These are phyloP conservation scores for Atractiella rhizophila DNA, from an alignment of 768 basidiomycete species.

Conservation along the genomic window DNA sequence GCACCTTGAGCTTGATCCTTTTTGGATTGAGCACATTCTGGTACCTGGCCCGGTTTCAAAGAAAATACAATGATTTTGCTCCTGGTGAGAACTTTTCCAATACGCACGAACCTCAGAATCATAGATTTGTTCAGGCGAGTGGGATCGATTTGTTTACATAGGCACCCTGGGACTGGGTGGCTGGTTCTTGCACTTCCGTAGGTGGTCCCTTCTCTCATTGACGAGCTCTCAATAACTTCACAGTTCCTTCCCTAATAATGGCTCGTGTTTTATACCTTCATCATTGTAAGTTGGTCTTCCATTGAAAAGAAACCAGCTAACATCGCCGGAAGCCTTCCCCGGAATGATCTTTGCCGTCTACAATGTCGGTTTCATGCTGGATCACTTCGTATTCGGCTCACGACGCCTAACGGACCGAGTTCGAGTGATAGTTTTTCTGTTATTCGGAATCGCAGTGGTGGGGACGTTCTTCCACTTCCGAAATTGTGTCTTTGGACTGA, in stretches of 20 bases:
- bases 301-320: not conserved
- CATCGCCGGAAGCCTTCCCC: slow-evolving; percentile 36
- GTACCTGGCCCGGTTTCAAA: slow-evolving; percentile 58
- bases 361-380: slow-evolving; percentile 67
- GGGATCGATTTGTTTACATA: slow-evolving; percentile 84
- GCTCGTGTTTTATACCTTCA: slow-evolving; percentile 59
- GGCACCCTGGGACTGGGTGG: slow-evolving; percentile 73
- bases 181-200: slow-evolving; percentile 75
- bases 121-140: slow-evolving; percentile 34
- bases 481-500: slow-evolving; percentile 64
- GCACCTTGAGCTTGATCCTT: slow-evolving; percentile 38
- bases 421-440: slow-evolving; percentile 46
- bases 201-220: slow-evolving; percentile 16
- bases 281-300: slow-evolving; percentile 53
- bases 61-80: slow-evolving; percentile 78
- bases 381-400: slow-evolving; percentile 75
- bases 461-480: slow-evolving; percentile 89
- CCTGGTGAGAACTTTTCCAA: slow-evolving; percentile 31
- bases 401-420: slow-evolving; percentile 35
- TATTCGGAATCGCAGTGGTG: slow-evolving; percentile 35
- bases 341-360: slow-evolving; percentile 90
- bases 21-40: slow-evolving; percentile 31
- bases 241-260: slow-evolving; percentile 95
- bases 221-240: not conserved
- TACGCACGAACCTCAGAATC: not conserved